These are phyloP conservation scores for Citrus maxima DNA, from an alignment of 345 rosid genomes.

Conservation along the genomic window DNA sequence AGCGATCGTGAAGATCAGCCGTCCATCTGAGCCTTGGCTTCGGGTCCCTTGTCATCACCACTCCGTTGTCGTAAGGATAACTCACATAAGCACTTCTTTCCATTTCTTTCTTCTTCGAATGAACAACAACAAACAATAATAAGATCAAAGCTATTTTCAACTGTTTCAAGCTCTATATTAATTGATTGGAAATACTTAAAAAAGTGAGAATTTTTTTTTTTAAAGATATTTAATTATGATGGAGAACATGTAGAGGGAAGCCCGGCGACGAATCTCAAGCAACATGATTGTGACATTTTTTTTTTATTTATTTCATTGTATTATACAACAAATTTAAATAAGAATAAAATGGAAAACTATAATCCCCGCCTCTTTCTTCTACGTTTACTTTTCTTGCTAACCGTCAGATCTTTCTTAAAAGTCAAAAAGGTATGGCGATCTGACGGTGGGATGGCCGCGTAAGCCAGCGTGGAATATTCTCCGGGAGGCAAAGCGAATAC, in stretches of 20 bases:
- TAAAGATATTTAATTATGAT: not conserved
- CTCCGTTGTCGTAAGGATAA: constrained; percentile 47
- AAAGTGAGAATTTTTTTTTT: not conserved
- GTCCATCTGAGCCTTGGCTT: constrained; percentile 82
- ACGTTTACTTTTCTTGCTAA: not conserved
- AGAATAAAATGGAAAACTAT: no score
- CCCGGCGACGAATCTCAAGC: constrained; percentile 62
- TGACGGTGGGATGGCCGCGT: not conserved
- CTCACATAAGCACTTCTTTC: constrained; percentile 36
- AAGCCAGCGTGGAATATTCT: constrained; percentile 44
- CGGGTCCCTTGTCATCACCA: constrained; percentile 83
- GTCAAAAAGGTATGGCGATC: not conserved
- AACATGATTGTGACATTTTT: constrained; percentile 19
- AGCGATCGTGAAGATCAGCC: constrained; percentile 61
- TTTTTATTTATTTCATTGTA: no score
- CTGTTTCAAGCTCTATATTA: no score
- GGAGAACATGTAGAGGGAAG: constrained; percentile 45
- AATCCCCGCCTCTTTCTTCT: not conserved
- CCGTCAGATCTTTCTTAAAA: not conserved
- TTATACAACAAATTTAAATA: no score
- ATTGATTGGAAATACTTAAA: no score
- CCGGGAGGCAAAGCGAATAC: constrained; percentile 8
- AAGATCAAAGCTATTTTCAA: no score
- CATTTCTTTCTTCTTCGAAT: constrained; percentile 16
- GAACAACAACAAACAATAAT: no score